These are phyloP conservation scores for Ophiostoma novo-ulmi DNA, from an alignment of 2,329 filamentous ascomycete species.

Conservation along the genomic window DNA sequence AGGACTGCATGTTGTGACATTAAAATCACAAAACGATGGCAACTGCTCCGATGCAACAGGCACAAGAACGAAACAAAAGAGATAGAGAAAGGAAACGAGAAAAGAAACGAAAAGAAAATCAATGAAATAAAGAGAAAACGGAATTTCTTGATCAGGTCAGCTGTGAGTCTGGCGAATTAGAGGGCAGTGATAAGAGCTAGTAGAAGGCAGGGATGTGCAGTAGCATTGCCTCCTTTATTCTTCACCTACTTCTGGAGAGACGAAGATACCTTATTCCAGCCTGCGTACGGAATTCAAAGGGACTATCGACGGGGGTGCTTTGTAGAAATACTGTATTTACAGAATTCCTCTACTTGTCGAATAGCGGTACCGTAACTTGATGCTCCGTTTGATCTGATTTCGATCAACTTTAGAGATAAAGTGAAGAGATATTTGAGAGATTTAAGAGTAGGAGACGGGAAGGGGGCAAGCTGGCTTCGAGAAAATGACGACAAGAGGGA, in stretches of 20 bases:
- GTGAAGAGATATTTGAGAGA: not conserved
- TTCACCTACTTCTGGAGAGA: not conserved
- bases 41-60: too few relatives aligned
- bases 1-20: not conserved
- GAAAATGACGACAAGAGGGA: not conserved
- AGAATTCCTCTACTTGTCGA: not conserved
- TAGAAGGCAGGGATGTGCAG: not conserved
- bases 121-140: not conserved
- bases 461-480: too few relatives aligned
- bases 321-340: not conserved
- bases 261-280: not conserved
- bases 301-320: not conserved
- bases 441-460: too few relatives aligned
- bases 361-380: not conserved
- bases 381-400: not conserved
- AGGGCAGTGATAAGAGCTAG: slow-evolving; percentile 2
- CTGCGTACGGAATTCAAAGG: not conserved
- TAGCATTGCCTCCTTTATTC: not conserved
- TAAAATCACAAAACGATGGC: not conserved
- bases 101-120: too few relatives aligned
- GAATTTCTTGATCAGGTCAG: not conserved
- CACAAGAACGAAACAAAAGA: not conserved
- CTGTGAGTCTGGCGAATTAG: not conserved
- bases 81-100: not conserved
- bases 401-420: not conserved